Base-by-base conservation (phyloP, 306 rosid genomes). In the Luffa aegyptiaca region DNA sequence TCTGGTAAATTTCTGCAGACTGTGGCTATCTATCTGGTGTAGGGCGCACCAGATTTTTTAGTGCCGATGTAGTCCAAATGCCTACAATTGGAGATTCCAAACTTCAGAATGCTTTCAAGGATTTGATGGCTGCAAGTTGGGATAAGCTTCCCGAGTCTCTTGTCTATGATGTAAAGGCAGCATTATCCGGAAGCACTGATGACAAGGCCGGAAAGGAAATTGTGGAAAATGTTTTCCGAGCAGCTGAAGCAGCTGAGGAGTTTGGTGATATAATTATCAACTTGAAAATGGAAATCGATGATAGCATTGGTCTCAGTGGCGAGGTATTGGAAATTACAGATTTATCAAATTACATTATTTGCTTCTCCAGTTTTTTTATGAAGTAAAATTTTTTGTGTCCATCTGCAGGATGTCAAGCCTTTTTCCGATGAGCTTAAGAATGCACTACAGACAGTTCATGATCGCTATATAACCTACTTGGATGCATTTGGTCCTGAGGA, bases 231-330 rank as follows among this genome's bases (percentile, higher is more conserved):
- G 92, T 95, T 73, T 87, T 90, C 61, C 93, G 93, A 2, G 93
- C 97, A 0, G 97, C 98, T 0, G 85, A 84, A 81, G 98, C 98
- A 76, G 86, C 77, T 78, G 97, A 92, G 86, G 97, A 94, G 85
- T 92, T 94, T 77, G 85, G 95, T 42, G 98, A 85, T 65, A 90
- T 86, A 10, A 80, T 94, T 58, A 79, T 76, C 26, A 79, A 57
- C 65, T 76, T 95, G 80, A 92, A 87, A 86, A 89, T 96, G 97
- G 93, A 93, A 80, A 75, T 96, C 31, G 99, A 96, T 84, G 99
- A 93, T 83, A 82, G 84, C 13, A 74, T 91, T 87, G 99, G 99
- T 36, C 0, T 90, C 52, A 84, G 93, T 20, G 97, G 99, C 57
- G 99, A 96, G 98, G 99, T 93, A 87, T 80, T 82, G 18, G 6